Evolutionary conservation across 345 rosid species (phyloP).

Genomic region (Eutrema japonicum): DNA sequence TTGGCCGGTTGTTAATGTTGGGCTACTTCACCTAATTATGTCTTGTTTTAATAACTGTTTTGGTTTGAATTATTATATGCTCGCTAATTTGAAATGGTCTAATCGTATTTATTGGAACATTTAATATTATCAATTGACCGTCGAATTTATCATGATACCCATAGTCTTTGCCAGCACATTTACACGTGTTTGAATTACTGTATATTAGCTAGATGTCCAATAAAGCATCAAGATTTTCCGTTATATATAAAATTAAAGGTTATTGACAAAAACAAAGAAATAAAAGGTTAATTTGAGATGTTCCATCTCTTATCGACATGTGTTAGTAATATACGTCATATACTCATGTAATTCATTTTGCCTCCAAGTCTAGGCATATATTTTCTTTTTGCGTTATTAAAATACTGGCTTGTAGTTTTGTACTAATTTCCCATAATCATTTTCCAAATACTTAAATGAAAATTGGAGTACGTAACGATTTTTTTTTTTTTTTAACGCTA

Average conservation of each 20-base stretch:
- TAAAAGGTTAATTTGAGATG: background rate
- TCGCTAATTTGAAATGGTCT: slow-evolving; percentile 36
- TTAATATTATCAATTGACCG: slow-evolving; percentile 17
- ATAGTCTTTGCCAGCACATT: slow-evolving; percentile 25
- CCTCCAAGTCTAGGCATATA: background rate
- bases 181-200: slow-evolving; percentile 24
- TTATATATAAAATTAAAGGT: background rate
- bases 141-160: background rate
- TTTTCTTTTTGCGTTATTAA: background rate
- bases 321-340: background rate
- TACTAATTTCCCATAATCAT: background rate
- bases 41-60: slow-evolving; percentile 44
- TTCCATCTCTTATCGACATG: background rate
- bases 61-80: slow-evolving; percentile 21
- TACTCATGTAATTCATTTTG: background rate
- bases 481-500: too few species aligned
- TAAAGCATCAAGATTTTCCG: background rate
- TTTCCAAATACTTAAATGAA: background rate
- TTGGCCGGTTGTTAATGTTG: slow-evolving; percentile 32
- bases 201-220: background rate
- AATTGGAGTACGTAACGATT: background rate
- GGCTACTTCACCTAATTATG: slow-evolving; percentile 37
- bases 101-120: slow-evolving; percentile 10
- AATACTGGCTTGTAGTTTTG: background rate
- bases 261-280: background rate